Conservation (phyloP, 495 filamentous ascomycete species). For the Emericellopsis terricola region DNA sequence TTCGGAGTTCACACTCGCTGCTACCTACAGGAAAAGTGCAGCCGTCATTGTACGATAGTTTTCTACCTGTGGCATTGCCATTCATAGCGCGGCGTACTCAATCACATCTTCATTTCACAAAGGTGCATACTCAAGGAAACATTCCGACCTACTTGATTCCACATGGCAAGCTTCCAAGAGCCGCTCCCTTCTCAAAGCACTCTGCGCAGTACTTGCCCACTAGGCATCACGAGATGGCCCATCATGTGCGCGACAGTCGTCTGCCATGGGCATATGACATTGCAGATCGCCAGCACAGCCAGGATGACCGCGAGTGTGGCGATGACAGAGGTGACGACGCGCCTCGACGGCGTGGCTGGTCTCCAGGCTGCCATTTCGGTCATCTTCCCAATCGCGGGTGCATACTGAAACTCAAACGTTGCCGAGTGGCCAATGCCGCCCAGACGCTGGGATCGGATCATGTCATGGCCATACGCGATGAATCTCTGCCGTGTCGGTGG, state of each 20-base stretch:
- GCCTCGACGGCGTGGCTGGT: not conserved
- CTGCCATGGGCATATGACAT: not conserved
- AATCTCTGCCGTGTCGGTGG: too few species aligned
- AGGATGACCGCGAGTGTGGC: not conserved
- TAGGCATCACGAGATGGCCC: not conserved
- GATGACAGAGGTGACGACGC: not conserved
- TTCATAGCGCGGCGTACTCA: too few species aligned
- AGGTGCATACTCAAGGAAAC: too few species aligned
- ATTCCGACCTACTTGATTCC: too few species aligned
- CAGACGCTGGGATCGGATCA: slow-evolving; percentile 25
- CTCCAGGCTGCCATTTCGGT: slow-evolving; percentile 6
- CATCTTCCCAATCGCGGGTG: slow-evolving; percentile 23
- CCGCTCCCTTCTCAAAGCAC: too few species aligned
- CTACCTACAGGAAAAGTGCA: too few species aligned
- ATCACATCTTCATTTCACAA: too few species aligned
- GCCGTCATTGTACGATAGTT: too few species aligned
- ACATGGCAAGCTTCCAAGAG: too few species aligned
- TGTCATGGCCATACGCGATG: not conserved
- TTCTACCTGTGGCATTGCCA: too few species aligned
- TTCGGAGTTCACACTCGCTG: too few species aligned
- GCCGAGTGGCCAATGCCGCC: slow-evolving; percentile 37
- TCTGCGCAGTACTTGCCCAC: not conserved
- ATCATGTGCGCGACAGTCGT: not conserved
- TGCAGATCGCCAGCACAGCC: not conserved
- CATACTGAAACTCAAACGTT: slow-evolving; percentile 45